Evolutionary conservation across 331 rosid genomes (phyloP), one percentile per base, ranked within the genome.

Genomic region (Acacia pycnantha): DNA sequence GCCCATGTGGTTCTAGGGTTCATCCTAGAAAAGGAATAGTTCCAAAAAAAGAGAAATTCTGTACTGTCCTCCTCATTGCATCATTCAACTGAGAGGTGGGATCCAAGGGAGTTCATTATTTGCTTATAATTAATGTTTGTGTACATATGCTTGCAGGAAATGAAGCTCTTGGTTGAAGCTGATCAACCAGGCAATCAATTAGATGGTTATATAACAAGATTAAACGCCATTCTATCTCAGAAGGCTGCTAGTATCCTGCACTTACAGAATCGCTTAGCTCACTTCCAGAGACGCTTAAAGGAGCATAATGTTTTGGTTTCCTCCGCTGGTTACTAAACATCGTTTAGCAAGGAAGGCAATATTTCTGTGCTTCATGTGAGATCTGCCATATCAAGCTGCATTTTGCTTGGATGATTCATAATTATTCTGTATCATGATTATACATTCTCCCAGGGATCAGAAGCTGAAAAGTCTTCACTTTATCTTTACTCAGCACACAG

Each of bases 121-220:
- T 77, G 35, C n/a, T 41, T 44, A 29, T 13, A 21, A 51, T 35
- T 33, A 41, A 51, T 70, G 81, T 33, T 24, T 33, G 11, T 37
- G 59, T 77, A 56, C 22, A 37, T 10, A 21, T 54, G 31, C 70
- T 76, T 86, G 91, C 89, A 94, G 98, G 98, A 94, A 80, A 94
- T 94, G 98, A 88, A 88, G 83, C 94, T 94, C 21, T 85, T 94
- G 89, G 98, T 92, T 71, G 94, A 90, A 79, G 97, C 94, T 79
- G 98, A 94, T 80, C 88, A 90, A 81, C 98, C 98, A 33, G 98
- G 94, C 67, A 94, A 92, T 87, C 93, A 91, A 70, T 88, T 94
- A 77, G 95, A 90, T 68, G 90, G 84, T 76, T 94, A 94, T 80
- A 35, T 94, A 73, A 81, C 91, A 40, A 88, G 88, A 84, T 80